A percentile compares a stretch with the other conserved stretches of the same genome.
phyloP scores from a whole-genome alignment of 2,329 filamentous ascomycete species.

The Trichoderma atroviride region DNA sequence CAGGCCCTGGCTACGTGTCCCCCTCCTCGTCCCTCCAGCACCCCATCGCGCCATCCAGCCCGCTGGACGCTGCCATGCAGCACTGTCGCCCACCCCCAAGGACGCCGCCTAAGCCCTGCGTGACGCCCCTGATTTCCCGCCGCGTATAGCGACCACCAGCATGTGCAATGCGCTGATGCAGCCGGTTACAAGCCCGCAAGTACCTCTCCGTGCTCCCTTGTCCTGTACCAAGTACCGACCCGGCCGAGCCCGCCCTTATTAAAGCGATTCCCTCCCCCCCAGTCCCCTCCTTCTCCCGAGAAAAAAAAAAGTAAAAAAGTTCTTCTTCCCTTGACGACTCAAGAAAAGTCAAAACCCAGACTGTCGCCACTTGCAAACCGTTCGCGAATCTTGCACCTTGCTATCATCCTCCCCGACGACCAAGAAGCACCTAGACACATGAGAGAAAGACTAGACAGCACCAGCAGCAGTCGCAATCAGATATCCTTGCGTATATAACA shows the following conservation, averaged over 20 bases:
- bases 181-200: constrained; percentile 28
- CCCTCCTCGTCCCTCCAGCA: constrained; percentile 25
- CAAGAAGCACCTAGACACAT: background rate
- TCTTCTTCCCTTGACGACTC: constrained; percentile 19
- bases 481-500: background rate
- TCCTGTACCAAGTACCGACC: constrained; percentile 33
- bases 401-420: constrained; percentile 13
- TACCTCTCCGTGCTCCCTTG: constrained; percentile 25
- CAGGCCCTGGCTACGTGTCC: constrained; percentile 27
- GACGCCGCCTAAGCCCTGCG: constrained; percentile 26
- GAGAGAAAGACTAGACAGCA: background rate
- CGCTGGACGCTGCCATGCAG: constrained; percentile 26
- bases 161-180: constrained; percentile 24
- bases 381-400: constrained; percentile 7
- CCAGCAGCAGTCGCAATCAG: background rate
- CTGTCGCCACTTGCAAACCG: background rate
- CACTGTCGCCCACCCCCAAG: constrained; percentile 21
- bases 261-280: constrained; percentile 35
- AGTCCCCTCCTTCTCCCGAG: constrained; percentile 29
- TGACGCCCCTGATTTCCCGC: constrained; percentile 34
- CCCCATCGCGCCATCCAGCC: constrained; percentile 25
- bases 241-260: constrained; percentile 41
- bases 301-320: constrained; percentile 29
- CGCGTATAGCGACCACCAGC: constrained; percentile 34
- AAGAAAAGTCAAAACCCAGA: constrained; percentile 12